A percentile compares a stretch with the other conserved stretches of the same genome.
Evolutionary conservation across 306 rosid genomes (phyloP).

Genomic region (Acacia melanoxylon): DNA sequence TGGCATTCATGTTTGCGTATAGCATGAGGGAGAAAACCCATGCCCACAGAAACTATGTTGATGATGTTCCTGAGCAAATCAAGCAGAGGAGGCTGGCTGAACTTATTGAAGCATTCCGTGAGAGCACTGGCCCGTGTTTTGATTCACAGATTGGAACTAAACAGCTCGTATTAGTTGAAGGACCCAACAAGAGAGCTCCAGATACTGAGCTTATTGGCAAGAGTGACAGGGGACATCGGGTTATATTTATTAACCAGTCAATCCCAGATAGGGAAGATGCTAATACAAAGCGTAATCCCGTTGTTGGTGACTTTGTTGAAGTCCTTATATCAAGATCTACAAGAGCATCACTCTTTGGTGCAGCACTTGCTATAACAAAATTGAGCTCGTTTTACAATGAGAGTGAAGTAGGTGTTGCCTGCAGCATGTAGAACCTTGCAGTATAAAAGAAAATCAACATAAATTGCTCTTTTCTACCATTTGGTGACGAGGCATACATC

Average conservation of each 20-base stretch:
- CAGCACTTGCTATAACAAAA: slow-evolving; percentile 74
- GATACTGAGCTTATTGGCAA: slow-evolving; percentile 89
- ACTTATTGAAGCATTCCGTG: slow-evolving; percentile 81
- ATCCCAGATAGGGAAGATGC: slow-evolving; percentile 60
- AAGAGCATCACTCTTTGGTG: slow-evolving; percentile 83
- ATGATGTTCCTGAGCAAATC: slow-evolving; percentile 84
- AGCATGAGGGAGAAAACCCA: slow-evolving; percentile 99
- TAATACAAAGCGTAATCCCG: slow-evolving; percentile 54
- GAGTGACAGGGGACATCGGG: slow-evolving; percentile 92
- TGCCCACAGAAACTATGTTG: slow-evolving; percentile 83
- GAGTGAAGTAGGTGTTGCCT: slow-evolving; percentile 59
- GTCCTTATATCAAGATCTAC: slow-evolving; percentile 75
- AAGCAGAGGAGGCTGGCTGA: slow-evolving; percentile 94
- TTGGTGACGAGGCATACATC: background rate
- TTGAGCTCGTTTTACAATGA: slow-evolving; percentile 61
- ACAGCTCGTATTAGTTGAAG: slow-evolving; percentile 94
- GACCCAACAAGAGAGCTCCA: slow-evolving; percentile 89
- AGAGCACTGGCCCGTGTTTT: slow-evolving; percentile 83
- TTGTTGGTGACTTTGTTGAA: slow-evolving; percentile 90
- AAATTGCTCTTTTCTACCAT: slow-evolving; percentile 16
- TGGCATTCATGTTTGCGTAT: slow-evolving; percentile 98
- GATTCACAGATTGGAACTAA: slow-evolving; percentile 77
- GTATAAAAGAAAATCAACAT: slow-evolving; percentile 11
- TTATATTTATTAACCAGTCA: slow-evolving; percentile 55
- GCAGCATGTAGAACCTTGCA: slow-evolving; percentile 40